Evolutionary conservation across 2,329 filamentous ascomycete species (phyloP), one percentile per base, ranked within the genome.

Genomic region (Lasiodiplodia theobromae): DNA sequence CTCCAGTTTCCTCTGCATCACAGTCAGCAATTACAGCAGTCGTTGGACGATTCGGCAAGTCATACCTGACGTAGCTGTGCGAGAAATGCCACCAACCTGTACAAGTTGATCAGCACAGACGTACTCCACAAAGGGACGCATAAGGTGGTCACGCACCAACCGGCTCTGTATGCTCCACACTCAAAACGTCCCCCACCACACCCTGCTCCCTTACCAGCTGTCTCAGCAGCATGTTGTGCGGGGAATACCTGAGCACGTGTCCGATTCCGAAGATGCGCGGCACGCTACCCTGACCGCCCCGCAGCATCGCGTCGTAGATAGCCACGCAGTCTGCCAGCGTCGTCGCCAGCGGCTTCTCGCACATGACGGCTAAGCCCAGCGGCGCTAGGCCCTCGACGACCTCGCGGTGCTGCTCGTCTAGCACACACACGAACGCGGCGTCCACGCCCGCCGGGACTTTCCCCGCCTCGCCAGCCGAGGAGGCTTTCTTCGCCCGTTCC

Each of bases 281-380:
- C 74, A 54, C 67, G 53, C 71, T 28, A 71, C 54, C 44, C 18
- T 47, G 72, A 77, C 69, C 76, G 66, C 67, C 52, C 69, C 10
- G 75, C 74, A 70, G 74, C 71, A 92, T 77, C 1, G 89, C 85
- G 60, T 81, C 81, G 78, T 89, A 93, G 74, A 97, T 95, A 53
- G 84, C 84, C 44, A 97, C 82, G 76, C 94, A 97, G 74, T 96
- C 93, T 21, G 85, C 79, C 34, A 98, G 82, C 0, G 88, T 91
- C 25, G 93, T 93, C 0, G 94, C 93, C 66, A 99, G 82, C 2
- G 96, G 96, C 81, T 99, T 99, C 84, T 99, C 96, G 78, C 94
- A 96, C 85, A 97, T 92, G 71, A 98, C 89, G 78, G 97, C 94
- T 58, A 97, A 82, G 2, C 84, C 87, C 77, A 83, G 81, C 14